Percentiles rank a stretch among this genome's conserved stretches.
phyloP scores from a whole-genome alignment of 2,329 filamentous ascomycete species.

The Penicillium concentricum region DNA sequence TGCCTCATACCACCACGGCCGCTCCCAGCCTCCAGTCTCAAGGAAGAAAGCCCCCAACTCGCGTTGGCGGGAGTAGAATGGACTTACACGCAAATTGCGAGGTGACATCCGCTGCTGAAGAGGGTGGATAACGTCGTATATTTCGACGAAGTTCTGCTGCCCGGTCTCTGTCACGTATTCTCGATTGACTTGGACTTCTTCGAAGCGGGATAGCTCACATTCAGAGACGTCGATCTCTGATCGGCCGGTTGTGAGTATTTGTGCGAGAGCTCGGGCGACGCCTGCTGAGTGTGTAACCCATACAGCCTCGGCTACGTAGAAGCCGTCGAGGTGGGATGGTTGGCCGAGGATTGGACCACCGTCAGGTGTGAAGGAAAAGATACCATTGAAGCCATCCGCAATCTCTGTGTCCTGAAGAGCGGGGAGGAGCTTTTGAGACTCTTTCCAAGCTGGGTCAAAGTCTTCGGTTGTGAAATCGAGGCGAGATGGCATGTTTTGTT shows the following conservation, averaged over 20 bases:
- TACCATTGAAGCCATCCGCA: conserved; percentile 62
- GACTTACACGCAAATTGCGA: conserved; percentile 58
- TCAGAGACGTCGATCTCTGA: conserved; percentile 59
- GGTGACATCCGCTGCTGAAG: conserved; percentile 58
- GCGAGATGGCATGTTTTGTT: conserved; percentile 64
- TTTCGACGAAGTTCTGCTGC: conserved; percentile 61
- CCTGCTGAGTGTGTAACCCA: conserved; percentile 68
- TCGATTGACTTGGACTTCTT: conserved; percentile 58
- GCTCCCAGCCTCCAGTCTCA: conserved; percentile 61
- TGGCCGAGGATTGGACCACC: conserved; percentile 61
- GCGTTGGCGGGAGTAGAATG: conserved; percentile 56
- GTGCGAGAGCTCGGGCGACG: conserved; percentile 60
- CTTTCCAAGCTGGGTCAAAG: conserved; percentile 61
- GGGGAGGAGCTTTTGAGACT: conserved; percentile 56
- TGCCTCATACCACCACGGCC: conserved; percentile 61
- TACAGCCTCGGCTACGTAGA: conserved; percentile 64
- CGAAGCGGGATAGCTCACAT: conserved; percentile 61
- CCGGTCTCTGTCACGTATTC: conserved; percentile 60
- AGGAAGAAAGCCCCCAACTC: conserved; percentile 57
- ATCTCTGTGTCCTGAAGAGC: conserved; percentile 52
- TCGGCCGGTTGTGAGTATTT: conserved; percentile 57
- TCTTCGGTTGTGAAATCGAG: conserved; percentile 60
- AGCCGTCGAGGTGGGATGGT: conserved; percentile 58
- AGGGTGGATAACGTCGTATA: conserved; percentile 65
- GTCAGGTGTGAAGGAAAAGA: conserved; percentile 66